Base-by-base conservation (phyloP, 768 basidiomycete genomes). In the Lactarius sp. region DNA sequence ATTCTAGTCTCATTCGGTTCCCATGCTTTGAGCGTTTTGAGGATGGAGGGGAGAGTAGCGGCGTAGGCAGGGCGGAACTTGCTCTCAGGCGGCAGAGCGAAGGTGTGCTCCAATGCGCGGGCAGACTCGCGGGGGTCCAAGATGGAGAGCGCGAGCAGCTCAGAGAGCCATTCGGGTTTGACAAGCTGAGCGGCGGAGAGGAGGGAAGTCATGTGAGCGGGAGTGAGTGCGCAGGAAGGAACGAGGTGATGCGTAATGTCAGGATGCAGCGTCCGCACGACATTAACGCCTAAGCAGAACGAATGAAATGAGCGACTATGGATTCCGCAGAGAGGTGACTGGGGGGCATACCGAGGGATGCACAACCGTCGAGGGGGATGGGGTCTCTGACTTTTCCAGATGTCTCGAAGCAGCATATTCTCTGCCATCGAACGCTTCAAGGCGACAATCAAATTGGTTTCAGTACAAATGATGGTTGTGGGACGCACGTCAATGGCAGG, bases 201-300 rank as follows among this genome's bases (percentile, higher is more conserved):
- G 10, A 92, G 77, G 13, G 89, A 88, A 0, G 80, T 74, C 0
- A 83, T 83, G 27, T 85, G 75, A 0, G 77, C 64, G 0, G 83
- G 73, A 8, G 77, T 80, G n/a, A 83, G 75, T 4, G 77, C 70
- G 60, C 81, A 83, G 22, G 77, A 78, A 4, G 83, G 68, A 4
- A 79, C 78, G 56, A 91, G 77, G 70, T 90, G 86, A 66, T 92
- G 88, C 0, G 88, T 90, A 16, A 83, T 76, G 22, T 79, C 75
- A 0, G 77, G 68, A 46, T 75, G 72, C 0, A 78, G 77, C 3
- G 75, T 78, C 31, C 79, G 76, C 0, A 83, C 75, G 22, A 87
- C 62, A 53, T 83, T 80, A 49, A 91, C 77, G 1, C 88, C 90
- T 86, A 70, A 0, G 50, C 34, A 13, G 1, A 36, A 39, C 22